Evolutionary conservation across 2,329 filamentous ascomycete species (phyloP), one percentile per base, ranked within the genome.

Genomic region (Monosporascus sp.): DNA sequence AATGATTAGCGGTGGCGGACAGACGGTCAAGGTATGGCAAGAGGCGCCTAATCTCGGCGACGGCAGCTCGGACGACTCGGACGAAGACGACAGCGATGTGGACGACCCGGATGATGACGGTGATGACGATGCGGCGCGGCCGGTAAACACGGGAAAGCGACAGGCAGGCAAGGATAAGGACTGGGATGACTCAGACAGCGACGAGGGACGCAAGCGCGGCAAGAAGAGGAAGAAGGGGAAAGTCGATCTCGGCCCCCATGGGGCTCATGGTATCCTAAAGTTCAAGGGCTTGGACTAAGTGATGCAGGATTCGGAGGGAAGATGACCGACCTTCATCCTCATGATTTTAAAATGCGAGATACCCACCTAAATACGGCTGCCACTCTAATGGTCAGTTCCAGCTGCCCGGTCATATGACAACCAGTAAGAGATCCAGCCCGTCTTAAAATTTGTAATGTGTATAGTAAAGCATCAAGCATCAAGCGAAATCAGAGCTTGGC

Each of bases 1-100:
- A 46, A 84, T 99, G 78, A 91, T 99, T 61, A 95, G 86, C 64
- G 92, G 91, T 11, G 94, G 94, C 51, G 94, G 94, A 0, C 82
- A 81, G 61, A 85, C 85, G 0, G 82, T 99, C 58, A 97, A 97
- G 71, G 86, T 97, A 2, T 99, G 94, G 94, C 84, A 85, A 56
- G 84, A 94, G 66, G 82, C 86, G 56, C 76, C 81, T n/a, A 76
- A 76, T 53, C 68, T 78, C 3, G 77, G 80, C 22, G 76, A 74
- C 2, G 64, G 68, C 31, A 62, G 62, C 2, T 68, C 69, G 1
- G 76, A 76, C 1, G 78, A 77, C 0, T 78, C 77, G 1, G 78
- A 73, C 16, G 68, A 69, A 1, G 76, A 76, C 1, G 78, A 77
- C 0, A 80, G 81, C 0, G 78, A 77, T 1, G 78, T 71, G 0